These are phyloP conservation scores for Scortechinia acanthostroma DNA, from an alignment of 2,329 filamentous ascomycete genomes.

Conservation along the genomic window DNA sequence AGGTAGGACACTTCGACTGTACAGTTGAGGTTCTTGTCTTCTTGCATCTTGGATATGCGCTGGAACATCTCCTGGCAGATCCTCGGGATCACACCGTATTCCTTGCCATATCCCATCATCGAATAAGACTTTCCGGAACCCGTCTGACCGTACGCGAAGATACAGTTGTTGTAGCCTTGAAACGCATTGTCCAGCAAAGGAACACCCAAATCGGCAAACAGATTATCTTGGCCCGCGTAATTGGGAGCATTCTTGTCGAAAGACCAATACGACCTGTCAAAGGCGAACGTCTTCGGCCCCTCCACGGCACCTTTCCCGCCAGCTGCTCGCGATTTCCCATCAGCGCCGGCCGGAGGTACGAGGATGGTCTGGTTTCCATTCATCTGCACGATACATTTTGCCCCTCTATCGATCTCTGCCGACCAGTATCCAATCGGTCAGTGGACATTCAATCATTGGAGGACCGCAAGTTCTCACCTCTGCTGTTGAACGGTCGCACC, in stretches of 20 bases:
- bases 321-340: slow-evolving; percentile 17
- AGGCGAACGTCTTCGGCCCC: slow-evolving; percentile 80
- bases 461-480: slow-evolving; percentile 51
- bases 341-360: slow-evolving; percentile 58
- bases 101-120: slow-evolving; percentile 98
- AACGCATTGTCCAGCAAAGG: slow-evolving; percentile 97
- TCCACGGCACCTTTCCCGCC: slow-evolving; percentile 64
- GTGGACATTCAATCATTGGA: not conserved
- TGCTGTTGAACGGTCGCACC: slow-evolving; percentile 86
- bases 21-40: slow-evolving; percentile 72
- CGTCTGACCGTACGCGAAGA: slow-evolving; percentile 97
- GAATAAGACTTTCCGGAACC: slow-evolving; percentile 98
- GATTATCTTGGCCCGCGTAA: slow-evolving; percentile 83
- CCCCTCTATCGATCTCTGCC: slow-evolving; percentile 77
- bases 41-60: slow-evolving; percentile 65
- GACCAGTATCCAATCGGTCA: not conserved
- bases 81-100: slow-evolving; percentile 88
- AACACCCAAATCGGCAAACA: slow-evolving; percentile 81
- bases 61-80: slow-evolving; percentile 98
- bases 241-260: slow-evolving; percentile 69
- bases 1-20: slow-evolving; percentile 97
- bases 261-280: slow-evolving; percentile 97
- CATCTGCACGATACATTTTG: slow-evolving; percentile 98
- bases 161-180: slow-evolving; percentile 98
- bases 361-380: slow-evolving; percentile 85